Base-by-base conservation (phyloP, 352 stramenopile species). In the Phytopythium sindhum region DNA sequence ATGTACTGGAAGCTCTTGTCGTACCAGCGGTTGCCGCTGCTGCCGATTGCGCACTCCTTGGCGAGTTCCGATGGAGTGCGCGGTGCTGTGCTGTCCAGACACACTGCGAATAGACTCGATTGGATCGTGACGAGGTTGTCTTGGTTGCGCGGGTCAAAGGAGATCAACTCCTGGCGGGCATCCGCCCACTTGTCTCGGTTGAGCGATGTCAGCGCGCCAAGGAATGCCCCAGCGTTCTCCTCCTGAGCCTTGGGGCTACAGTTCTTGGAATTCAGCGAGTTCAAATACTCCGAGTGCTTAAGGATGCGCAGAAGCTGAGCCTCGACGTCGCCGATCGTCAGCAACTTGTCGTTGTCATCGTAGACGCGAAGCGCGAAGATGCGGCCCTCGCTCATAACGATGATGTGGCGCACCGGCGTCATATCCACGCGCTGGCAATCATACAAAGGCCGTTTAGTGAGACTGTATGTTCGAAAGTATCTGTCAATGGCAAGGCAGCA, bases 1-100 rank as follows among this genome's bases (percentile, higher is more conserved):
- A 98, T 78, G 29, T 98, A 78, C 78, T 98, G 92, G 70, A 98
- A 91, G 23, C 90, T 97, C 75, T 99, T 99, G 77, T 98, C 96
- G 63, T 97, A 98, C 88, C 90, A 98, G 51, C 95, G 90, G 72
- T 98, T 98, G 50, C 75, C 74, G 33, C 66, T 76, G 51, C 72
- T 89, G 12, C 65, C 53, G 21, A 68, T 88, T 50, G 70, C 85
- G 61, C 77, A 96, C 68, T 63, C 78, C 68, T 81, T 74, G 41
- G 77, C 71, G 7, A 88, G 65, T 35, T 77, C 76, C 9, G 79
- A 86, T 2, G 78, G 73, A 8, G 73, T 82, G 1, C 54, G 57
- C 1, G 76, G 84, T 31, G 69, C 77, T 24, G 62, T 66, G 19
- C 84, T 80, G 53, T 98, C 89, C 11, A 98, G 70, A 74, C 89